Evolutionary conservation across 805 yeast genomes (phyloP).

Genomic region (Lipomyces sp.): DNA sequence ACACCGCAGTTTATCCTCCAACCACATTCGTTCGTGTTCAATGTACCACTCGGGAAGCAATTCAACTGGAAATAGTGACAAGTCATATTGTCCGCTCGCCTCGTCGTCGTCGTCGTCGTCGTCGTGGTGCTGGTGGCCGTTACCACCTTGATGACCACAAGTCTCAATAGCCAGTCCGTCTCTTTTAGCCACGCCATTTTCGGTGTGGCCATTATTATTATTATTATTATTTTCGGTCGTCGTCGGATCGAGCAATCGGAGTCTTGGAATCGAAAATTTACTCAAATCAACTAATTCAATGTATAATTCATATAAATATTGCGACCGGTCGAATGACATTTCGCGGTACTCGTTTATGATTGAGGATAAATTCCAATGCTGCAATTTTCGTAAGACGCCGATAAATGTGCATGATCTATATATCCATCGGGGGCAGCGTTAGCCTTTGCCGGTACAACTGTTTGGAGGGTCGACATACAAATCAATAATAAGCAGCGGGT

Average conservation of each 20-base stretch:
- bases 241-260: constrained; percentile 54
- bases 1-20: constrained; percentile 20
- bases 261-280: constrained; percentile 17
- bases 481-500: constrained; percentile 77
- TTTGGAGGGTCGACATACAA: constrained; percentile 44
- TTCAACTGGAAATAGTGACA: constrained; percentile 6
- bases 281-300: constrained; percentile 68
- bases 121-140: background rate
- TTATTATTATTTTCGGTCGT: constrained; percentile 43
- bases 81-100: background rate
- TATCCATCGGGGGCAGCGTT: background rate
- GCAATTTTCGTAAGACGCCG: constrained; percentile 79
- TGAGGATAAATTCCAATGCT: constrained; percentile 87
- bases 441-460: background rate
- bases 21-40: constrained; percentile 34
- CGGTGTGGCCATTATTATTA: too few relatives aligned
- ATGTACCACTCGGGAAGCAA: constrained; percentile 32
- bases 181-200: background rate
- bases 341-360: constrained; percentile 83
- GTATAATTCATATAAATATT: constrained; percentile 80
- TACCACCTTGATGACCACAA: background rate
- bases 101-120: constrained; percentile 37
- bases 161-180: background rate
- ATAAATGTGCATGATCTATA: constrained; percentile 66
- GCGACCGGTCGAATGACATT: constrained; percentile 71